Percentiles rank a stretch among this genome's conserved stretches.
Evolutionary conservation across 2,329 filamentous ascomycete genomes (phyloP).

Genomic region (Claviceps capensis): DNA sequence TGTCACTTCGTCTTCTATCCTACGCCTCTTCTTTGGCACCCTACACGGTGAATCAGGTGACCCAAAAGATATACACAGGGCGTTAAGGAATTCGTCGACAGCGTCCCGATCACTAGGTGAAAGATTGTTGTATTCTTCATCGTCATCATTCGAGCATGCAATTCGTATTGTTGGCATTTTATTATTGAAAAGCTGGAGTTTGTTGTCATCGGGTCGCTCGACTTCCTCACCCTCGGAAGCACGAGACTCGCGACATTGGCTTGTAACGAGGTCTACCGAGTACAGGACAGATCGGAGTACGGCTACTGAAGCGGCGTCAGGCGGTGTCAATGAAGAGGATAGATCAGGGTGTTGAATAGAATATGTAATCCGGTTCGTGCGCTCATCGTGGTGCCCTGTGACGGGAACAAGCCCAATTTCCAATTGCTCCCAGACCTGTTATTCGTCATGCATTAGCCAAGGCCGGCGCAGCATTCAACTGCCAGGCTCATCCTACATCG

Average conservation of each 20-base stretch:
- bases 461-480: background rate
- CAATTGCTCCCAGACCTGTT: conserved; percentile 16
- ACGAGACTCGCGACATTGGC: background rate
- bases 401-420: conserved; percentile 15
- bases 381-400: background rate
- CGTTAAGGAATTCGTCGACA: conserved; percentile 16
- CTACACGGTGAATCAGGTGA: background rate
- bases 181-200: background rate
- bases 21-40: background rate
- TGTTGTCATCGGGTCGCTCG: background rate
- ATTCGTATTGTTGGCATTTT: background rate
- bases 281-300: conserved; percentile 16
- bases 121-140: conserved; percentile 9
- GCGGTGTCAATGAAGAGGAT: conserved; percentile 17
- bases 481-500: conserved; percentile 12
- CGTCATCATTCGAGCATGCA: background rate
- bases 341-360: conserved; percentile 24
- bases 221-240: background rate
- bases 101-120: conserved; percentile 13
- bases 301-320: conserved; percentile 12
- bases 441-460: background rate
- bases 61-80: conserved; percentile 8
- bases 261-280: conserved; percentile 11
- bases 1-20: background rate
- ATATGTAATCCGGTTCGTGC: conserved; percentile 15